These are phyloP conservation scores for Patellifolia procumbens DNA, from an alignment of 179 eudicot genomes.

Conservation along the genomic window DNA sequence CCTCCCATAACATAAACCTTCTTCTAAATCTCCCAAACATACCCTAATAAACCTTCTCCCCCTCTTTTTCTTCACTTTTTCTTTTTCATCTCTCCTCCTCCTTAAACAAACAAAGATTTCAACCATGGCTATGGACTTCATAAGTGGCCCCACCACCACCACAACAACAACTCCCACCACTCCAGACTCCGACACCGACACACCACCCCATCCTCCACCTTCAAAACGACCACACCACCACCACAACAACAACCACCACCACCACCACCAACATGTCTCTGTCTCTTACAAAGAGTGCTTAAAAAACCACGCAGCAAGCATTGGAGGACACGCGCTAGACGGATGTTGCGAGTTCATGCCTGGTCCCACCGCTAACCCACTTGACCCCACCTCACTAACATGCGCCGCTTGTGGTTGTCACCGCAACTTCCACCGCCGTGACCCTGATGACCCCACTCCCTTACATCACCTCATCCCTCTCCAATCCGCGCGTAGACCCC, in stretches of 20 bases:
- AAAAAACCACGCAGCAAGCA: conserved; percentile 50
- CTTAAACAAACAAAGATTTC: not conserved
- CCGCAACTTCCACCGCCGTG: conserved; percentile 56
- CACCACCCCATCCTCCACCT: conserved; percentile 31
- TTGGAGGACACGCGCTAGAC: conserved; percentile 48
- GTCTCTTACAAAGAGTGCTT: conserved; percentile 46
- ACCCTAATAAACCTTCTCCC: not conserved
- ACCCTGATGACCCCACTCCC: conserved; percentile 43
- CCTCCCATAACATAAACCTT: conserved; percentile 10
- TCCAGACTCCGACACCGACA: conserved; percentile 36
- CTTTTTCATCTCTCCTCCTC: too few relatives aligned
- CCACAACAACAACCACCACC: not conserved
- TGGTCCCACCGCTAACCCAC: conserved; percentile 29
- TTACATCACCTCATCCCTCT: conserved; percentile 35
- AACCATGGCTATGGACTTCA: conserved; percentile 34
- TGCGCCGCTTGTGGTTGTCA: conserved; percentile 58
- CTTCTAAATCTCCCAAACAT: not conserved
- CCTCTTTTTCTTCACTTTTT: not conserved
- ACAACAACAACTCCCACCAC: not conserved
- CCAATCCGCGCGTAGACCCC: conserved; percentile 27
- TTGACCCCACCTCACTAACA: conserved; percentile 34
- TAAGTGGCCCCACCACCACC: conserved; percentile 11
- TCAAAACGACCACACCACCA: conserved; percentile 18
- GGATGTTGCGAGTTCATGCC: conserved; percentile 58
- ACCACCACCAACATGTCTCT: too few relatives aligned